Base-by-base conservation (phyloP, 345 rosid species). In the Rhodamnia argentea region DNA sequence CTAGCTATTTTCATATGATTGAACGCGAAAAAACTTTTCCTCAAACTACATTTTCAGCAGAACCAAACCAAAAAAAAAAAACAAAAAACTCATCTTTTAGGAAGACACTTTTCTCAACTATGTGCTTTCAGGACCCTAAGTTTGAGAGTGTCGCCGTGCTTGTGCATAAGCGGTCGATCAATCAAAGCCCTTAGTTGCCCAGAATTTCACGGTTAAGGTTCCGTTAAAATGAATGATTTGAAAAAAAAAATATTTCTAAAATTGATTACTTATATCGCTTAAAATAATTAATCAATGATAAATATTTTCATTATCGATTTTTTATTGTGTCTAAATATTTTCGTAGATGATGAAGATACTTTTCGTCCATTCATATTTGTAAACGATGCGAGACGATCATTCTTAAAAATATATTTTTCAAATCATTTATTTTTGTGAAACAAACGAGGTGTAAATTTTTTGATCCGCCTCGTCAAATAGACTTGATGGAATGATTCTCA, bases 191-290 rank as follows among this genome's bases (percentile, higher is more conserved):
- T 32, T 3, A 15, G 10, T 62, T 29, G 75, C 42, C 42, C 12
- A 62, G 29, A n/a, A 0, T 62, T 27, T 9, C 20, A 3, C 10
- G 16, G 40, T 4, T 27, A 3, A 6, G 0, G 27, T 12, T 58
- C 0, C 0, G 0, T 0, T 9, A 57, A 23, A 57, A 24, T 57
- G 2, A 58, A 58, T 58, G 0, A 58, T 58, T 58, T 26, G 0
- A 37, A 57, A 24, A 2, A 24, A 2, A 0, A 1, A 3, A 4
- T 11, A 2, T 58, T 58, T 5, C 0, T 11, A 4, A 24, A 58
- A 58, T 0, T 10, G 12, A 2, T n/a, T 0, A 0, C 0, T 59
- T n/a, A 7, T n/a, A 27, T 60, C 9, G 0, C 4, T 60, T n/a
- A n/a, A n/a, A 60, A 60, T 0, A 13, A 13, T 7, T 2, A 16